Conservation (phyloP, 805 yeast genomes). For the Saccharomycopsis oosterbeekiorum region DNA sequence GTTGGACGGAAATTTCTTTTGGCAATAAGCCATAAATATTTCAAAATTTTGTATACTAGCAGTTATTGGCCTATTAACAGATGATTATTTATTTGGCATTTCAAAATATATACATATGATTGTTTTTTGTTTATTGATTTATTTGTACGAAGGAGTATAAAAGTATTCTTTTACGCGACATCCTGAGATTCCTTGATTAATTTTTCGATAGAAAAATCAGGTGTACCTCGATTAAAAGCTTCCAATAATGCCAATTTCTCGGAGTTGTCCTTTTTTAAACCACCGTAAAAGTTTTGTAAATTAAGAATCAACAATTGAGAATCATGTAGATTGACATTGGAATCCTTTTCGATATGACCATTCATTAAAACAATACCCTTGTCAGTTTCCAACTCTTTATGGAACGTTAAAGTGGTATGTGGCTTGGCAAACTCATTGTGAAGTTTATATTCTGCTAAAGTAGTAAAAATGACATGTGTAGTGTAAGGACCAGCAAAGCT, state of each 20-base stretch:
- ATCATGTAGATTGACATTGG: conserved; percentile 53
- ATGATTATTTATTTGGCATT: not conserved
- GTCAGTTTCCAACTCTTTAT: conserved; percentile 55
- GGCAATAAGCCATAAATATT: no score
- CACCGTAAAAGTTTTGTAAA: conserved; percentile 79
- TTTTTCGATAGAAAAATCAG: conserved; percentile 53
- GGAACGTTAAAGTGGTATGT: conserved; percentile 84
- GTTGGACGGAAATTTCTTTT: not conserved
- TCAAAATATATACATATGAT: not conserved
- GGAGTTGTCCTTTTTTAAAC: conserved; percentile 34
- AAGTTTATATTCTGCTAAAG: conserved; percentile 82
- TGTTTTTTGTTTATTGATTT: not conserved
- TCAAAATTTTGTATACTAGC: no score
- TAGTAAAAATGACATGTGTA: conserved; percentile 81
- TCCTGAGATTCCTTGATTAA: conserved; percentile 61
- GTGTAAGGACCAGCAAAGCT: conserved; percentile 75
- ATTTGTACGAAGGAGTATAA: not conserved
- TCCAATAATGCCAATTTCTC: conserved; percentile 45
- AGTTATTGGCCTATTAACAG: not conserved
- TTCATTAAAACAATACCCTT: conserved; percentile 74
- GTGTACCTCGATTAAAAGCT: conserved; percentile 62
- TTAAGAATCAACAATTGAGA: conserved; percentile 70
- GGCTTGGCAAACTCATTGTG: conserved; percentile 92
- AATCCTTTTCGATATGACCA: conserved; percentile 66
- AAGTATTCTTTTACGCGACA: not conserved